Base-by-base conservation (phyloP, 805 yeast genomes). In the Isabelozyma rhagii region DNA sequence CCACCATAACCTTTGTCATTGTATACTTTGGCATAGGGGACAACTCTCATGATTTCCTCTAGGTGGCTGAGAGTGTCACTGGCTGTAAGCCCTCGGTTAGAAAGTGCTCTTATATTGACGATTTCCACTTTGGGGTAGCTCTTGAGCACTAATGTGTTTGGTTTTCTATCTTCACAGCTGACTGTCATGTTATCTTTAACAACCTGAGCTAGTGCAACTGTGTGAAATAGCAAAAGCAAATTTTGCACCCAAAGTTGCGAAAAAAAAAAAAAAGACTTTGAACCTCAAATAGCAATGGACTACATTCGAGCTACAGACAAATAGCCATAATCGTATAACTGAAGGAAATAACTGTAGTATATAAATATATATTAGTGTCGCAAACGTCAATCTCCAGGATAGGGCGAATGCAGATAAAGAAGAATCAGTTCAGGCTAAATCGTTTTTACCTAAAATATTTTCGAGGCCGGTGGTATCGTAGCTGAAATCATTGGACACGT, bases 381-480 rank as follows among this genome's bases (percentile, higher is more conserved):
- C 28, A 31, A 10, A 31, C 36, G 36, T 13, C n/a, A 4, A 31
- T 10, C 36, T 5, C 10, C 36, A 31, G n/a, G n/a, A 31, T 31
- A 31, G 1, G 25, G 6, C 25, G 25, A 21, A 6, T 6, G n/a
- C n/a, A 31, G 10, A 31, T 31, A 8, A 31, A 31, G n/a, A 15
- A 15, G 17, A 15, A 15, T 15, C 17, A 15, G 17, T 15, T 31
- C n/a, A 31, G 5, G 36, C 1, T 8, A 31, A 15, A 27, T 52
- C 52, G 40, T 45, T 48, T 42, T 44, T 49, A 5, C 51, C 55
- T 28, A 54, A 49, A 10, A 57, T 44, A 34, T 51, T 49, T 34
- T 56, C 59, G 17, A 53, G 50, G 9, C 49, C 52, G 17, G 48
- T 45, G 21, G 28, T 46, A 21, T 59, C 63, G 45, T 45, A 57